Conservation (phyloP, 2,329 filamentous ascomycete genomes). For the Byssoonygena ceratinophila region DNA sequence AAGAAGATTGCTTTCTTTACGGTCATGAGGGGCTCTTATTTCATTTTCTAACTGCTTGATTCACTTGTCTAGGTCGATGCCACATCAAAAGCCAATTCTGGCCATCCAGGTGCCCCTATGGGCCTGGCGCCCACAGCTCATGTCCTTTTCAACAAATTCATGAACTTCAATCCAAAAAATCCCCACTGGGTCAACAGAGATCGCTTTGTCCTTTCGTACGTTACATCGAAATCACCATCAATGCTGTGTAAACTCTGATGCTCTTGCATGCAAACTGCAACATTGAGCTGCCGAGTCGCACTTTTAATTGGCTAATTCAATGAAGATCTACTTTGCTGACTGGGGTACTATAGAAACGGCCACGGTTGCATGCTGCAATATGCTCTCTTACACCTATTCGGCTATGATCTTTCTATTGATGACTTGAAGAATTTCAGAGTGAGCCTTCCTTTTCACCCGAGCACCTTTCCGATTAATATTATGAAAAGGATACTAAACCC, state of each 20-base stretch:
- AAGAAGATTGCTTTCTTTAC: not conserved
- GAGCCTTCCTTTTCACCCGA: conserved; percentile 37
- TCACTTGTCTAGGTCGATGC: conserved; percentile 69
- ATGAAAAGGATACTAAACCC: conserved; percentile 15
- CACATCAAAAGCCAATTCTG: conserved; percentile 88
- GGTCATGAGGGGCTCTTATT: not conserved
- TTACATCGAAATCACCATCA: conserved; percentile 23
- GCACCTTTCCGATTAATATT: too few relatives aligned
- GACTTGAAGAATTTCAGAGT: conserved; percentile 96
- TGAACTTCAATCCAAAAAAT: conserved; percentile 99
- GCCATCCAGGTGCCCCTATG: conserved; percentile 98
- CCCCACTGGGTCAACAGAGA: conserved; percentile 94
- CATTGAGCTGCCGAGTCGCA: not conserved
- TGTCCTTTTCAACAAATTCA: conserved; percentile 97
- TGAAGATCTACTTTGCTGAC: not conserved
- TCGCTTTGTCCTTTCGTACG: conserved; percentile 97
- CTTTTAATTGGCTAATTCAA: not conserved
- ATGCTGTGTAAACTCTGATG: not conserved
- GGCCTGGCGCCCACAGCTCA: conserved; percentile 89
- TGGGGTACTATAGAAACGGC: conserved; percentile 60
- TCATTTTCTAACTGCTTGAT: not conserved
- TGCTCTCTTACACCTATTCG: conserved; percentile 92
- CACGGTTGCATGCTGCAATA: conserved; percentile 99
- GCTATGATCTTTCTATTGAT: conserved; percentile 75
- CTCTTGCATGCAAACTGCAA: not conserved